Evolutionary conservation across 176 grass and related monocot genomes (phyloP), one percentile per base, ranked within the genome.

Genomic region (Chrysopogon serrulatus): DNA sequence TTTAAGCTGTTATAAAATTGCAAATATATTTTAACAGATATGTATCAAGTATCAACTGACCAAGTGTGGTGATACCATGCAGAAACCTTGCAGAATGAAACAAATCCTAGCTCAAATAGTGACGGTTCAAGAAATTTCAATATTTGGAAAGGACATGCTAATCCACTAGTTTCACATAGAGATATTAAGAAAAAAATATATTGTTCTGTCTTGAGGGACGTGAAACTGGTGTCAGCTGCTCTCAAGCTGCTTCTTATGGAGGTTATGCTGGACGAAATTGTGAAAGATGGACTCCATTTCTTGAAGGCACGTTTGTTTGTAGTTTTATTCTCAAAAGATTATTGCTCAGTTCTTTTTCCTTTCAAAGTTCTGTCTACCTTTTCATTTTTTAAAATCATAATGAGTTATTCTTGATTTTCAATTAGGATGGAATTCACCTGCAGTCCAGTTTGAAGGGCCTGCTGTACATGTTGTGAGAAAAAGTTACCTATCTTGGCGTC

Each of bases 381-480:
- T 61, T 24, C 23, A 32, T 21, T 76, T 37, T 79, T 76, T 40
- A 61, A 43, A 84, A 41, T 65, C 30, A 34, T 61, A 61, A 80
- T 69, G 41, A 59, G 47, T 65, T 86, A 54, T 86, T 89, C 54
- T 89, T 61, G 59, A 70, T 90, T 81, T 73, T 67, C 39, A 26
- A 84, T 77, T 81, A 98, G 96, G 96, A 85, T 98, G 96, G 96
- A 89, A 91, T 88, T 98, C 96, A 82, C 86, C 94, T 43, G 79
- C 78, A 32, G 89, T 88, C 71, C 96, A 95, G 36, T 98, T 95
- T 82, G 93, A 95, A 93, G 96, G 96, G 39, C 91, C 91, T 82
- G 88, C 87, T 14, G 67, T 92, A 76, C 87, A 51, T 64, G 51
- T 87, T 6, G 83, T 85, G 32, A 95, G 76, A 87, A 91, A 85